Base-by-base conservation (phyloP, 495 filamentous ascomycete species). In the Penicillium manginii region DNA sequence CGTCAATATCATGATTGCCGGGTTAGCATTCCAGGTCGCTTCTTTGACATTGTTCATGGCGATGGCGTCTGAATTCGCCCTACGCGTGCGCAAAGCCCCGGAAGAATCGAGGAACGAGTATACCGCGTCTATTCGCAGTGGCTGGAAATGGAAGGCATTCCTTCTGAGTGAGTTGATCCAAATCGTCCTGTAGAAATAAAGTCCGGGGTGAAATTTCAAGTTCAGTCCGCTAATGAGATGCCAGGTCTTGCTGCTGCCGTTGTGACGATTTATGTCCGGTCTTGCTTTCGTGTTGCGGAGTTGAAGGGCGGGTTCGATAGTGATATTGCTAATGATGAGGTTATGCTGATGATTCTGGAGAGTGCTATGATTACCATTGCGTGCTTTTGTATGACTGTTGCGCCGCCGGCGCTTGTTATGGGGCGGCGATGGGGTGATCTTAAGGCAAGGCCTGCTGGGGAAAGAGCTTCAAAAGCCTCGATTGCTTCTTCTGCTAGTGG, bases 321-420 rank as follows among this genome's bases (percentile, higher is more conserved):
- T 21, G 53, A 63, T 1, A 67, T 90, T 50, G 86, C 82, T 47
- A 81, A 76, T 49, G 71, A 88, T 42, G 77, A 92, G 71, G 73
- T 80, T 11, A 62, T 83, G 9, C 88, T 90, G 66, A 84, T 92
- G 75, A 75, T 88, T 23, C 79, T 92, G 19, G 89, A 92, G 73
- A 85, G 87, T 21, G 71, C 83, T n/a, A 86, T 91, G 86, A 84
- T 92, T 63, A 70, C 78, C 14, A 62, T 86, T 46, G 84, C 88
- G 0, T 78, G 81, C 6, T 58, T 85, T 26, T 73, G 71, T 19
- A 59, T 91, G 57, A 88, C 86, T 17, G 65, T 21, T 8, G 49
- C 19, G 8, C 59, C 57, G 15, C 59, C 59, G 2, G 59, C 29
- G 11, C 2, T 56, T 2, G 33, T 22, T 11, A 49, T 56, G 31